Percentiles rank a stretch among this genome's conserved stretches.
Evolutionary conservation across 805 yeast genomes (phyloP).

Genomic region (Schwanniomyces polymorphus): DNA sequence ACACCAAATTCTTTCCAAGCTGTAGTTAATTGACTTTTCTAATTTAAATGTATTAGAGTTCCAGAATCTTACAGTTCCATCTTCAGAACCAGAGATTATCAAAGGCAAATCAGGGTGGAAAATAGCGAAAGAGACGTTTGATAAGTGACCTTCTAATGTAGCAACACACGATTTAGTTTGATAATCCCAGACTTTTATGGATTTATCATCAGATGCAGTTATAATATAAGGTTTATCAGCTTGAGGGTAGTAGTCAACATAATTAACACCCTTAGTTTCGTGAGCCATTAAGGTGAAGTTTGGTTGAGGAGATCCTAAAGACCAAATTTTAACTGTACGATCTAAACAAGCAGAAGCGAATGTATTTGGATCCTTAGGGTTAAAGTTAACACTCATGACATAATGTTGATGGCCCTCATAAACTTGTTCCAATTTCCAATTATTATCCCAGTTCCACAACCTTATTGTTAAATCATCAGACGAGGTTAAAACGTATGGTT

Average conservation of each 20-base stretch:
- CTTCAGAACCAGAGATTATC: slow-evolving; percentile 95
- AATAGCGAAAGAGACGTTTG: slow-evolving; percentile 94
- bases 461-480: slow-evolving; percentile 90
- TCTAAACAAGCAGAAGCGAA: slow-evolving; percentile 97
- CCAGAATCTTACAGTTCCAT: slow-evolving; percentile 93
- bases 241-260: slow-evolving; percentile 94
- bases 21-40: slow-evolving; percentile 87
- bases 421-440: slow-evolving; percentile 86
- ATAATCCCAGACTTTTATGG: slow-evolving; percentile 92
- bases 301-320: slow-evolving; percentile 81
- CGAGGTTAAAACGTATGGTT: slow-evolving; percentile 84
- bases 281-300: slow-evolving; percentile 92
- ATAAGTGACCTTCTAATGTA: slow-evolving; percentile 87
- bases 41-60: slow-evolving; percentile 90
- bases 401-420: slow-evolving; percentile 96
- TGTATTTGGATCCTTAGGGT: slow-evolving; percentile 96
- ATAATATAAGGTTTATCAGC: slow-evolving; percentile 95
- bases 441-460: slow-evolving; percentile 97
- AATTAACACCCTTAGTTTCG: slow-evolving; percentile 91
- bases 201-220: slow-evolving; percentile 87
- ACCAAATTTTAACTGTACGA: slow-evolving; percentile 96
- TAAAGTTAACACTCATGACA: slow-evolving; percentile 91
- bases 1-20: slow-evolving; percentile 98
- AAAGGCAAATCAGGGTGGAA: slow-evolving; percentile 98
- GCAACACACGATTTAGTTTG: slow-evolving; percentile 97